Conservation (phyloP, 257 asterid genomes). For the Orobanche coerulescens region DNA sequence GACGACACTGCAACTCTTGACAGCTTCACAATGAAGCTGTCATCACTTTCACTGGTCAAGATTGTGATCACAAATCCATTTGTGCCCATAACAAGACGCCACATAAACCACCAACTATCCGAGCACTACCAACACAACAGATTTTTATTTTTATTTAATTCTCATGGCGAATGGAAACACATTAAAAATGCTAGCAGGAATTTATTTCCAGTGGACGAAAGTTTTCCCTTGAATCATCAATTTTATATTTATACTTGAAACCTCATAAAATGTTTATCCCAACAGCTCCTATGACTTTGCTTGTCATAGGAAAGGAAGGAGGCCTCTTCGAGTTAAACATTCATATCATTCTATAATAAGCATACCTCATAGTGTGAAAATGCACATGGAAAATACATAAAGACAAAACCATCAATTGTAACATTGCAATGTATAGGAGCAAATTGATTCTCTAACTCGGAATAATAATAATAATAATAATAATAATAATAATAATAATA, state of each 20-base stretch:
- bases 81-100: not conserved
- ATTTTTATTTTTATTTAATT: not conserved
- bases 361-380: constrained; percentile 1
- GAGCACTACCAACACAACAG: not conserved
- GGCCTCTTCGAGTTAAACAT: constrained; percentile 2
- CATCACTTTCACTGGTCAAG: not conserved
- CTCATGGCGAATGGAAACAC: not conserved
- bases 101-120: constrained; percentile 5
- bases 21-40: not conserved
- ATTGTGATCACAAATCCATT: not conserved
- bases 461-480: too few relatives aligned
- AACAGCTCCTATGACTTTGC: too few relatives aligned
- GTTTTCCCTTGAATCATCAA: not conserved
- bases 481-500: too few relatives aligned
- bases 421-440: not conserved
- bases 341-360: constrained; percentile 15
- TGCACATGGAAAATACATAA: not conserved
- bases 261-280: constrained; percentile 3
- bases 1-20: not conserved
- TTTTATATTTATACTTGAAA: not conserved
- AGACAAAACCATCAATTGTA: not conserved
- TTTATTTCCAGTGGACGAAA: not conserved
- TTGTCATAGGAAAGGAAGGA: too few relatives aligned
- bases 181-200: not conserved
- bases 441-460: constrained; percentile 17